Conservation (phyloP, 2,329 filamentous ascomycete species). For the Monosporascus sp. region DNA sequence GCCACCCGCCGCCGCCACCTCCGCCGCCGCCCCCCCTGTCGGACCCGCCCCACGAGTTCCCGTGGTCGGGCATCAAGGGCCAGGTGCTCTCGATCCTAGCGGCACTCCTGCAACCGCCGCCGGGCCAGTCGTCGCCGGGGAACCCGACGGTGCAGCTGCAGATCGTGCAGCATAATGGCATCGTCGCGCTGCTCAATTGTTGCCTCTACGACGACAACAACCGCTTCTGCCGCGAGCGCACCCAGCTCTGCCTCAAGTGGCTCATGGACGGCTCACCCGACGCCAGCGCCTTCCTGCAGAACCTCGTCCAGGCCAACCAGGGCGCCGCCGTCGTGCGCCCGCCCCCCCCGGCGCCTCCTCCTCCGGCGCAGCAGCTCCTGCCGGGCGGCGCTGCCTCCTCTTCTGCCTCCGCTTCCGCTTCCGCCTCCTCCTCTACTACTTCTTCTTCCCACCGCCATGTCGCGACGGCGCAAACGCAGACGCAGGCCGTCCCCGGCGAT, state of each 20-base stretch:
- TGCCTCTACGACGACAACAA: conserved; percentile 91
- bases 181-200: conserved; percentile 82
- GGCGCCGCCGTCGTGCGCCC: conserved; percentile 6
- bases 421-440: conserved; percentile 8
- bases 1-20: conserved; percentile 34
- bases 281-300: conserved; percentile 65
- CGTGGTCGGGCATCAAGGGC: conserved; percentile 77
- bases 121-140: conserved; percentile 53
- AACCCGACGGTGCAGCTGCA: conserved; percentile 79
- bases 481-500: conserved; percentile 53
- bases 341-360: conserved; percentile 30
- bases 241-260: conserved; percentile 84
- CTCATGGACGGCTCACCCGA: conserved; percentile 69
- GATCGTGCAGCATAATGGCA: conserved; percentile 77
- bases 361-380: conserved; percentile 12
- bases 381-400: conserved; percentile 5
- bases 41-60: conserved; percentile 58
- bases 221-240: conserved; percentile 87
- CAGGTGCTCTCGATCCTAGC: conserved; percentile 88
- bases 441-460: conserved; percentile 24
- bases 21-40: conserved; percentile 50
- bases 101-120: conserved; percentile 79
- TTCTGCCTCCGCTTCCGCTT: conserved; percentile 26
- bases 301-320: conserved; percentile 43
- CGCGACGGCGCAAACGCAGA: conserved; percentile 37